phyloP scores from a whole-genome alignment of 2,329 filamentous ascomycete genomes.

The Tolypocladium sp. region DNA sequence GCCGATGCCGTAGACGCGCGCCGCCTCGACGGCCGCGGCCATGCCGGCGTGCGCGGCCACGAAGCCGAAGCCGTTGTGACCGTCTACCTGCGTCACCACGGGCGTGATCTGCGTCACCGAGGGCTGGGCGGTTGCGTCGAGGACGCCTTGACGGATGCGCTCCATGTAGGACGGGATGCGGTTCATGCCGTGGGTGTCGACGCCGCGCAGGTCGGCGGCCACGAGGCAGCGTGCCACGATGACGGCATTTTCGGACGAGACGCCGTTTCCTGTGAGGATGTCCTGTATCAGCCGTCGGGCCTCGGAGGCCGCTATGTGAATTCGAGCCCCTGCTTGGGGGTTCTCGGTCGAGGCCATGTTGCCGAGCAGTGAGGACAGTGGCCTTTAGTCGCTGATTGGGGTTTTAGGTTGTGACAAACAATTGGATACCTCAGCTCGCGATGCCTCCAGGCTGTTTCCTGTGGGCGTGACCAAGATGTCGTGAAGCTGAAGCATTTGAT shows the following conservation, averaged over 20 bases:
- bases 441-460: no score
- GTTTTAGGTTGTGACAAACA: not conserved
- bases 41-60: constrained; percentile 60
- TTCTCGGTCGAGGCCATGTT: not conserved
- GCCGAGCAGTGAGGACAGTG: not conserved
- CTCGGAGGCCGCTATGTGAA: constrained; percentile 28
- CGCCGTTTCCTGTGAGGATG: constrained; percentile 52
- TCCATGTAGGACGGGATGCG: constrained; percentile 71
- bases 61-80: constrained; percentile 67
- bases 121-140: constrained; percentile 52
- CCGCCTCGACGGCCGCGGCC: constrained; percentile 57
- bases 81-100: constrained; percentile 59
- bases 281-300: constrained; percentile 38
- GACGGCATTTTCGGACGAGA: constrained; percentile 46
- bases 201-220: constrained; percentile 66
- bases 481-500: not conserved
- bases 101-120: constrained; percentile 55
- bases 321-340: constrained; percentile 3
- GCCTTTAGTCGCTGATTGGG: not conserved
- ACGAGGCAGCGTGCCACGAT: constrained; percentile 61
- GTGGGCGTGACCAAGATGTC: not conserved
- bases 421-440: not conserved
- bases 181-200: constrained; percentile 71
- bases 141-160: constrained; percentile 59
- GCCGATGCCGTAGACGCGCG: constrained; percentile 57